Evolutionary conservation across 2,329 filamentous ascomycete genomes (phyloP).

Genomic region (Alternaria sp.): DNA sequence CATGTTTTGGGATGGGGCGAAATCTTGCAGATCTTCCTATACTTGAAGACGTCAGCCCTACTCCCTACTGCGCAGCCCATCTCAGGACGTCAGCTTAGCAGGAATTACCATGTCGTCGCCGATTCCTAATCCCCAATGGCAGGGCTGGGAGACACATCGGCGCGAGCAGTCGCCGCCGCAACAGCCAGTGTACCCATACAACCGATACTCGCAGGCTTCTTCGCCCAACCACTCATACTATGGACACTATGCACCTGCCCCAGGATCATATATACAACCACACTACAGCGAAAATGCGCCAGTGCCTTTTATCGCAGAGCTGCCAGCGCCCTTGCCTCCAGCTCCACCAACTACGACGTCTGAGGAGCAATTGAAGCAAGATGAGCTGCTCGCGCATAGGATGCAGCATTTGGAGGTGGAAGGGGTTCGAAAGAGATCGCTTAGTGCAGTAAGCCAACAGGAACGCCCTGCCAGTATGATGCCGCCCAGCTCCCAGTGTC

Average conservation of each 20-base stretch:
- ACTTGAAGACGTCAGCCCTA: neutral
- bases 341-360: constrained; percentile 35
- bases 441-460: constrained; percentile 23
- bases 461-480: constrained; percentile 18
- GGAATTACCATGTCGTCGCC: constrained; percentile 3
- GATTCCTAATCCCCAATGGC: neutral
- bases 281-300: constrained; percentile 22
- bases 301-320: constrained; percentile 30
- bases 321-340: constrained; percentile 35
- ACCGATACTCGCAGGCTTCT: constrained; percentile 15
- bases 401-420: constrained; percentile 37
- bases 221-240: constrained; percentile 3
- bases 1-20: neutral
- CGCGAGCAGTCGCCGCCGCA: constrained; percentile 13
- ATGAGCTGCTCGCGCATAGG: constrained; percentile 37
- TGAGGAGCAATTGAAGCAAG: constrained; percentile 37
- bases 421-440: constrained; percentile 29
- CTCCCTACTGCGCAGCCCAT: neutral
- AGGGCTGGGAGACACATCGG: constrained; percentile 13
- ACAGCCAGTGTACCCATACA: constrained; percentile 2
- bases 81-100: neutral
- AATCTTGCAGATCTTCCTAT: neutral
- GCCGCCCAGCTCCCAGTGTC: constrained; percentile 9
- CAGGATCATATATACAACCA: constrained; percentile 23
- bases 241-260: constrained; percentile 3